Conservation (phyloP, 2,329 filamentous ascomycete genomes). For the Colletotrichum neosansevieriae region DNA sequence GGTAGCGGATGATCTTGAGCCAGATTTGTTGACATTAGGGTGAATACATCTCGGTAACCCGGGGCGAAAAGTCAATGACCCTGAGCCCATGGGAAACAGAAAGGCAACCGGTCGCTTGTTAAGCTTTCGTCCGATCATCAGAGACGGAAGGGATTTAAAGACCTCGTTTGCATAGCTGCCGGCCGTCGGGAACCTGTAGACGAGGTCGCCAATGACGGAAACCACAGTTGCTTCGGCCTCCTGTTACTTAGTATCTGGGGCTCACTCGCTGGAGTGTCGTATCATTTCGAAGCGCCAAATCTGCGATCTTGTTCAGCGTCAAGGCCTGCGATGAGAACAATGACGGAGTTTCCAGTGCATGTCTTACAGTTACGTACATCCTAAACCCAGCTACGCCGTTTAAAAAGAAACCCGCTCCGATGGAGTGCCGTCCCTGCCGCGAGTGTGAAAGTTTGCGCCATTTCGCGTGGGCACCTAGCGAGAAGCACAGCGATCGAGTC, state of each 20-base stretch:
- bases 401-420: conserved; percentile 27
- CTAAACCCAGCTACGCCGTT: conserved; percentile 34
- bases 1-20: too few relatives aligned
- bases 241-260: neutral
- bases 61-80: too few relatives aligned
- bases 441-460: conserved; percentile 19
- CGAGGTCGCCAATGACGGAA: too few relatives aligned
- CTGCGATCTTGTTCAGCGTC: conserved; percentile 35
- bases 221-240: neutral
- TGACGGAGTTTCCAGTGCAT: conserved; percentile 35
- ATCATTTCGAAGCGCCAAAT: conserved; percentile 8
- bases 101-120: too few relatives aligned
- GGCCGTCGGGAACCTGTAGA: too few relatives aligned
- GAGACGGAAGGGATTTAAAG: too few relatives aligned
- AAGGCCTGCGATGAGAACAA: conserved; percentile 32
- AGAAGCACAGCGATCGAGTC: neutral
- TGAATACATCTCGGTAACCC: too few relatives aligned
- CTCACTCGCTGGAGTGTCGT: neutral
- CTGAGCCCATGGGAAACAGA: too few relatives aligned
- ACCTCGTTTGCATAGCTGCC: too few relatives aligned
- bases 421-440: conserved; percentile 25
- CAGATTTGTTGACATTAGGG: too few relatives aligned
- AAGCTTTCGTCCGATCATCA: too few relatives aligned
- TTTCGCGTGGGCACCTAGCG: neutral
- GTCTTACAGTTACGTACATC: conserved; percentile 39